These are phyloP conservation scores for Xylogone sp. DNA, from an alignment of 2,329 filamentous ascomycete genomes.

Conservation along the genomic window DNA sequence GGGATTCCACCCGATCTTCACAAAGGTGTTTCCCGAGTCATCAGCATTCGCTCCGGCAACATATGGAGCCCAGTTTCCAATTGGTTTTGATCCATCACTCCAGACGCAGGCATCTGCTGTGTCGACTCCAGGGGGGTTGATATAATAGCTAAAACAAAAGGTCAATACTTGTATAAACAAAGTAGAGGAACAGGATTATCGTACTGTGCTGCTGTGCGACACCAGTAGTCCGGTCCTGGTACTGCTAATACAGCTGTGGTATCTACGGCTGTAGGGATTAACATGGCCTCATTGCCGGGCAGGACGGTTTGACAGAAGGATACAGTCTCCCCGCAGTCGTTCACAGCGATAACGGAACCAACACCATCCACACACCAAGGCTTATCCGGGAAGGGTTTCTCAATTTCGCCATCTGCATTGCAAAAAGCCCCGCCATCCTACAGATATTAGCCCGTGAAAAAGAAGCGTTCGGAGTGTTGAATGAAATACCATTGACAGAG, in stretches of 20 bases:
- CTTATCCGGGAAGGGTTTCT: constrained; percentile 65
- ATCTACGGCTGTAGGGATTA: constrained; percentile 70
- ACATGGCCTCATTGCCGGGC: constrained; percentile 77
- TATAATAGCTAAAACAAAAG: constrained; percentile 56
- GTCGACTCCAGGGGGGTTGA: constrained; percentile 67
- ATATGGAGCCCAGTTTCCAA: constrained; percentile 76
- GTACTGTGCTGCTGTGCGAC: constrained; percentile 69
- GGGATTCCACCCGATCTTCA: constrained; percentile 77
- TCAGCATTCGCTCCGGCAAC: constrained; percentile 74
- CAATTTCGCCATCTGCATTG: constrained; percentile 58
- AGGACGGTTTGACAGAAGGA: constrained; percentile 78
- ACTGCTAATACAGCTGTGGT: constrained; percentile 61
- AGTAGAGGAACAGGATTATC: constrained; percentile 27
- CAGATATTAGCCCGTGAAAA: background rate
- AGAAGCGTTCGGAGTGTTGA: background rate
- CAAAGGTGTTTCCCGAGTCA: constrained; percentile 59
- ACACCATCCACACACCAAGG: constrained; percentile 69
- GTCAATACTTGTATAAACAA: constrained; percentile 15
- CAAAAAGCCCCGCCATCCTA: constrained; percentile 75
- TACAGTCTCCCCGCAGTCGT: constrained; percentile 58
- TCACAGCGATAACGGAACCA: constrained; percentile 61
- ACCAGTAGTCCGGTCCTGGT: constrained; percentile 68
- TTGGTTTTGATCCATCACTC: constrained; percentile 58
- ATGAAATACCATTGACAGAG: constrained; percentile 64
- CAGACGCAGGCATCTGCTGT: constrained; percentile 64